These are phyloP conservation scores for Mychonastes homosphaera DNA, from an alignment of 139 green algal species.

Conservation along the genomic window DNA sequence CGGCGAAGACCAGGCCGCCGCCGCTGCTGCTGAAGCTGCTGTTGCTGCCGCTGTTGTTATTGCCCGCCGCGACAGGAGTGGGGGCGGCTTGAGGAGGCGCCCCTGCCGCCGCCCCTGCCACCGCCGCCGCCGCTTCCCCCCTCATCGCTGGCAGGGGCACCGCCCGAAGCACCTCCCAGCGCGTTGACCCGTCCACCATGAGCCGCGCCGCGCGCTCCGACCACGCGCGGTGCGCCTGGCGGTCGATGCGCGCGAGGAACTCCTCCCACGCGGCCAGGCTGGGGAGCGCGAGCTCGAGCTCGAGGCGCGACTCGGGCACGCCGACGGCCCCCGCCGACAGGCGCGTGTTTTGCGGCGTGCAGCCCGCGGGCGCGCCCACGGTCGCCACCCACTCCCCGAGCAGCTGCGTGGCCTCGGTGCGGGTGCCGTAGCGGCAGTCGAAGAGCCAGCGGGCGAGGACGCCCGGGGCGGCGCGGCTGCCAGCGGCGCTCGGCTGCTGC, in stretches of 20 bases:
- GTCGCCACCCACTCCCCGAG: slow-evolving; percentile 61
- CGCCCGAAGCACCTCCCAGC: slow-evolving; percentile 44
- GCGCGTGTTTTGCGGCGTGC: slow-evolving; percentile 35
- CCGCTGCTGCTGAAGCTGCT: no score
- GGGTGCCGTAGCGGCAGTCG: slow-evolving; percentile 56
- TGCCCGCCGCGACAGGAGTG: no score
- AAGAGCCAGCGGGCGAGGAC: no score
- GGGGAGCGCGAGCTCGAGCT: slow-evolving; percentile 52
- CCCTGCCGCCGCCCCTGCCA: background rate
- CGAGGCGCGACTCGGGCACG: slow-evolving; percentile 46
- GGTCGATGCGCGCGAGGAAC: slow-evolving; percentile 49
- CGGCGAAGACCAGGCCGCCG: no score
- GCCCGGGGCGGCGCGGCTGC: no score
- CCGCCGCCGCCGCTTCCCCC: background rate
- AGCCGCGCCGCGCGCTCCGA: slow-evolving; percentile 41
- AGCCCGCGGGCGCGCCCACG: slow-evolving; percentile 44
- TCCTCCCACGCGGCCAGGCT: slow-evolving; percentile 50
- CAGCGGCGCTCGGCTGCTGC: no score
- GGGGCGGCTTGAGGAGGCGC: slow-evolving; percentile 4
- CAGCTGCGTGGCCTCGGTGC: slow-evolving; percentile 46
- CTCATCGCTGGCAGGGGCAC: slow-evolving; percentile 13
- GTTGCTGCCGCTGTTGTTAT: no score
- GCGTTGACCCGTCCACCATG: slow-evolving; percentile 48
- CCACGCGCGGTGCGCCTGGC: slow-evolving; percentile 33
- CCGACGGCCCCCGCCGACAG: slow-evolving; percentile 46